Percentiles rank a stretch among this genome's conserved stretches.
Evolutionary conservation across 202 grass and related monocot species (phyloP).

Genomic region (Sporobolus alterniflorus): DNA sequence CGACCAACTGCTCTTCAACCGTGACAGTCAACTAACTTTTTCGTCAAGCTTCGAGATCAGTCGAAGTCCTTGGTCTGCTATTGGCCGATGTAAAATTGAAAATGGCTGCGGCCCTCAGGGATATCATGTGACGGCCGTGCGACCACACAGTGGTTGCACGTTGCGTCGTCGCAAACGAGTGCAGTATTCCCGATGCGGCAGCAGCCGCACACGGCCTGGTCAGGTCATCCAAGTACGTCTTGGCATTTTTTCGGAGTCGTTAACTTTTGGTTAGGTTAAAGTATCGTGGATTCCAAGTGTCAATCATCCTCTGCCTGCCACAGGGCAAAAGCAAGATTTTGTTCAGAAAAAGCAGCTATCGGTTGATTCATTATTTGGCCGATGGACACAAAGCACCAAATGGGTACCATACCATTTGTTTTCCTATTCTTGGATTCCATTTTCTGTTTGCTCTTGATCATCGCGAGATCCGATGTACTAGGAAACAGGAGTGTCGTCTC

Average conservation of each 20-base stretch:
- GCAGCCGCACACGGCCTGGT: neutral
- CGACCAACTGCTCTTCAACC: neutral
- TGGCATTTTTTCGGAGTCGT: neutral
- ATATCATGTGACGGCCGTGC: conserved; percentile 14
- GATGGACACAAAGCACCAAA: neutral
- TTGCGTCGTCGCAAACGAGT: conserved; percentile 10
- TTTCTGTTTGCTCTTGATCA: neutral
- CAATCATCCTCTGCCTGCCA: conserved; percentile 26
- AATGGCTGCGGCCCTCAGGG: neutral
- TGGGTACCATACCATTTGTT: conserved; percentile 13
- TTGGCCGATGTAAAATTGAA: neutral
- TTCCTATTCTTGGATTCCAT: conserved; percentile 23
- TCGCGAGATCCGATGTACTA: neutral
- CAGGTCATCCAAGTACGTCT: conserved; percentile 13
- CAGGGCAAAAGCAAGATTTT: conserved; percentile 27
- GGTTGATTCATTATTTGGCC: conserved; percentile 9
- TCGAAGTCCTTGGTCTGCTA: neutral
- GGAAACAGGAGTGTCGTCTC: neutral
- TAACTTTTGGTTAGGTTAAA: neutral
- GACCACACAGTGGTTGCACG: neutral
- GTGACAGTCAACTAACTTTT: neutral
- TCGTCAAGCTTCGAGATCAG: neutral
- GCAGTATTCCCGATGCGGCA: conserved; percentile 4
- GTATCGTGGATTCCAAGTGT: conserved; percentile 39
- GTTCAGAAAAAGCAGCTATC: conserved; percentile 6